A percentile compares a stretch with the other conserved stretches of the same genome.
Conservation (phyloP, 768 basidiomycete genomes). For the Mycena albidolilacea region DNA sequence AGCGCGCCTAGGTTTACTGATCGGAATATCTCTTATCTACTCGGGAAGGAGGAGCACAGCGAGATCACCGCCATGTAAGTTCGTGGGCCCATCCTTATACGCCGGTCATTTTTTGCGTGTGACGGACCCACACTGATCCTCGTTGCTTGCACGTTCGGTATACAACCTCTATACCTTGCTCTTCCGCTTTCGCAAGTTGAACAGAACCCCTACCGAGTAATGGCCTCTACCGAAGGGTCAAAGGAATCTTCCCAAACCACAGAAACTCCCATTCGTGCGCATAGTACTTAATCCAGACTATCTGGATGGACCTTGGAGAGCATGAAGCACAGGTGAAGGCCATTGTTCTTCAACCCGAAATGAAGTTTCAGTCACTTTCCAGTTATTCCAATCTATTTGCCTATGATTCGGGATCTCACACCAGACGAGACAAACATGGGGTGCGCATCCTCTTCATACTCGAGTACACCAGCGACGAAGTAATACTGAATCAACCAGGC, state of each 20-base stretch:
- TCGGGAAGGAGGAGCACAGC: too few species aligned
- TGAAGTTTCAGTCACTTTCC: neutral
- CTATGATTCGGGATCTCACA: conserved; percentile 32
- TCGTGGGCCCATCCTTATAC: too few species aligned
- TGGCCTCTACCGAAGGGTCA: neutral
- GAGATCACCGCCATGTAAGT: too few species aligned
- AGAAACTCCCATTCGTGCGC: neutral
- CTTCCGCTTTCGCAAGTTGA: neutral
- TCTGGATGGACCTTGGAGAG: conserved; percentile 24
- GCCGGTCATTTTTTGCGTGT: too few species aligned
- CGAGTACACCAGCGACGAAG: too few species aligned
- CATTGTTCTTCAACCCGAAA: neutral
- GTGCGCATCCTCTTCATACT: neutral
- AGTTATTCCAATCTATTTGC: conserved; percentile 32
- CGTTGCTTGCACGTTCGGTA: too few species aligned
- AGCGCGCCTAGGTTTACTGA: too few species aligned
- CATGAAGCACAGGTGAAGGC: conserved; percentile 23
- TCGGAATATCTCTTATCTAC: too few species aligned
- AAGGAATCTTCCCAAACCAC: neutral
- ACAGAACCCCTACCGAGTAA: neutral
- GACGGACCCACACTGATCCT: too few species aligned
- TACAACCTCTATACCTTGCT: neutral
- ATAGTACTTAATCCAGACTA: conserved; percentile 10
- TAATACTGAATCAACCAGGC: conserved; percentile 9
- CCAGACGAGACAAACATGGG: conserved; percentile 26